Evolutionary conservation across 2,329 filamentous ascomycete species (phyloP).

Genomic region (Ophiocordyceps camponoti-floridani): DNA sequence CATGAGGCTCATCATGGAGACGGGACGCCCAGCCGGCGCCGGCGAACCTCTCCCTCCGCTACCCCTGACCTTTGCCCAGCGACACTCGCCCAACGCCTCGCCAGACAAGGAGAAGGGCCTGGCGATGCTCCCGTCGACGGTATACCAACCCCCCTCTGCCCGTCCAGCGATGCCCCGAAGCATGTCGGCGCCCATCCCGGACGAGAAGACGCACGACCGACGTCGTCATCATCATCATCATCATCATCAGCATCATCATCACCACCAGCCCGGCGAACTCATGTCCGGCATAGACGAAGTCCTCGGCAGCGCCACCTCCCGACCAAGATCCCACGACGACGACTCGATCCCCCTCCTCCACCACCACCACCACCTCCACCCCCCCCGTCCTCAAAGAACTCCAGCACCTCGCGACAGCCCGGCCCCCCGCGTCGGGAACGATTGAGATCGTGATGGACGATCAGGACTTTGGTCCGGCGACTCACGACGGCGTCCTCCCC

Average conservation of each 20-base stretch:
- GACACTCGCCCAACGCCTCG: conserved; percentile 20
- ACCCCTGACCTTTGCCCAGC: conserved; percentile 26
- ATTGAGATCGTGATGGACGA: conserved; percentile 53
- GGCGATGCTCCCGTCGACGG: conserved; percentile 38
- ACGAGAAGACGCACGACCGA: conserved; percentile 15
- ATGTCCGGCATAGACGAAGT: conserved; percentile 31
- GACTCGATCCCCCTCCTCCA: conserved; percentile 7
- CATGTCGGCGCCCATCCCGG: conserved; percentile 39
- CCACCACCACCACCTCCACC: conserved; percentile 32
- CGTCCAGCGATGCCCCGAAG: conserved; percentile 34
- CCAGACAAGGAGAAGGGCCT: conserved; percentile 17
- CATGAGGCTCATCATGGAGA: conserved; percentile 64
- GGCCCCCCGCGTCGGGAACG: conserved; percentile 30
- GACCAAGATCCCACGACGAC: conserved; percentile 30
- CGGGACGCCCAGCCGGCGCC: conserved; percentile 36
- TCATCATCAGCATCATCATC: conserved; percentile 28
- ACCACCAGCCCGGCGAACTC: conserved; percentile 15
- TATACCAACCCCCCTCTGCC: conserved; percentile 38
- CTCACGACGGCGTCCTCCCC: not conserved
- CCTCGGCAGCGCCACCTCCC: conserved; percentile 13
- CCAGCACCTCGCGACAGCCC: conserved; percentile 41
- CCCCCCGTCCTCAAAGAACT: conserved; percentile 37
- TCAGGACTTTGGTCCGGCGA: conserved; percentile 6
- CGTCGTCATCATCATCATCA: conserved; percentile 17
- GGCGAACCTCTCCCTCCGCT: conserved; percentile 33